Evolutionary conservation across 805 yeast genomes (phyloP), one percentile per base, ranked within the genome.

Genomic region (Candida verbasci): DNA sequence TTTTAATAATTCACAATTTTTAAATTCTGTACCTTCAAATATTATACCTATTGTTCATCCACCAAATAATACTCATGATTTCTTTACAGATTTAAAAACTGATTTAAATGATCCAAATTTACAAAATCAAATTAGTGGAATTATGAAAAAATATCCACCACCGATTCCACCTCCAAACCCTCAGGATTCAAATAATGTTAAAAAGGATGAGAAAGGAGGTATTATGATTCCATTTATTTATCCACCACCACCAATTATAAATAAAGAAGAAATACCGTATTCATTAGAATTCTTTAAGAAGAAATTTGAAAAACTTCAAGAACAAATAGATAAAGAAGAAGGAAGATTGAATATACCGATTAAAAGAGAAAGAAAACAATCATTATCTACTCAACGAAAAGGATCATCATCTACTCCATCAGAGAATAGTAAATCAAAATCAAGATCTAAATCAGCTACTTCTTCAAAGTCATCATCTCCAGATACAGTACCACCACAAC

Each of bases 161-260:
- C 72, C 72, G 4, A 35, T 50, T 14, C 66, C 72, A 11, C 72
- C 72, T 6, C 45, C 41, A 21, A 16, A 34, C 7, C 47, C 49
- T 3, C 11, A 34, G 6, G 35, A 35, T 15, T 11, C 18, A 6
- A 9, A 15, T 10, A 34, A 32, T 14, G 35, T 22, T 7, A 20
- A 24, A 9, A 14, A 36, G 15, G 37, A 37, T 10, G 38, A 38
- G 17, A 23, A 17, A 17, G 46, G 48, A 12, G 70, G 72, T 0
- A 50, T 65, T 2, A 63, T 65, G 70, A 58, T 67, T 7, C 73
- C 73, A 9, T 65, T 67, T 40, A 61, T 67, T 5, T 67, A 48
- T 41, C 73, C 73, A 2, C 64, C 70, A 9, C 66, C 71, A 4
- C 72, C 72, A 4, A 41, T 53, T 4, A 45, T 65, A 9, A 44